Conservation (phyloP, 805 yeast genomes). For the Lachancea cidri region DNA sequence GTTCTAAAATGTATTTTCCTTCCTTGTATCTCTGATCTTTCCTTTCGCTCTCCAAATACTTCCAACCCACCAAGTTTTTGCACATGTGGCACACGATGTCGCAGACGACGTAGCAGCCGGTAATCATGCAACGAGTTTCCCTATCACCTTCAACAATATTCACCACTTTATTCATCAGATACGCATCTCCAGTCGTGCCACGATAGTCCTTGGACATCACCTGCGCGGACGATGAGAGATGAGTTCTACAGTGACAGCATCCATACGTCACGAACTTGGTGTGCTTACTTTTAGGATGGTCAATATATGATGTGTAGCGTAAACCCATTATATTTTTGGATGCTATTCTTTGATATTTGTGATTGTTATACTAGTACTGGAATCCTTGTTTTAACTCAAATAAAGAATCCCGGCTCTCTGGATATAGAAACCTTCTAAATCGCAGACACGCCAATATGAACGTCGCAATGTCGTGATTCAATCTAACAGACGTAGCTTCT, state of each 20-base stretch:
- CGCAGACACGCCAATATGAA: neutral
- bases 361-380: neutral
- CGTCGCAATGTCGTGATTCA: neutral
- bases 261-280: slow-evolving; percentile 27
- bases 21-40: slow-evolving; percentile 51
- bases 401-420: neutral
- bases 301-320: slow-evolving; percentile 27
- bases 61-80: slow-evolving; percentile 55
- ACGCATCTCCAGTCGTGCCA: slow-evolving; percentile 57
- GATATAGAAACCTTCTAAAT: neutral
- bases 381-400: neutral
- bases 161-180: slow-evolving; percentile 45
- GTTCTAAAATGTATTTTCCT: slow-evolving; percentile 53
- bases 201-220: slow-evolving; percentile 40
- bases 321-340: slow-evolving; percentile 23
- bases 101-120: slow-evolving; percentile 54
- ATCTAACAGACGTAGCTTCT: too few relatives aligned
- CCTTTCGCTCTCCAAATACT: slow-evolving; percentile 45
- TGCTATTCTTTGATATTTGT: too few relatives aligned
- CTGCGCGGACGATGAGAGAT: slow-evolving; percentile 28
- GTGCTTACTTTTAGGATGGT: slow-evolving; percentile 13
- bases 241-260: slow-evolving; percentile 30
- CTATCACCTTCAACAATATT: slow-evolving; percentile 37
- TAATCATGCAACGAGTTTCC: slow-evolving; percentile 47
- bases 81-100: slow-evolving; percentile 56